Evolutionary conservation across 2,329 filamentous ascomycete species (phyloP).

Genomic region (Coniochaeta prunicola): DNA sequence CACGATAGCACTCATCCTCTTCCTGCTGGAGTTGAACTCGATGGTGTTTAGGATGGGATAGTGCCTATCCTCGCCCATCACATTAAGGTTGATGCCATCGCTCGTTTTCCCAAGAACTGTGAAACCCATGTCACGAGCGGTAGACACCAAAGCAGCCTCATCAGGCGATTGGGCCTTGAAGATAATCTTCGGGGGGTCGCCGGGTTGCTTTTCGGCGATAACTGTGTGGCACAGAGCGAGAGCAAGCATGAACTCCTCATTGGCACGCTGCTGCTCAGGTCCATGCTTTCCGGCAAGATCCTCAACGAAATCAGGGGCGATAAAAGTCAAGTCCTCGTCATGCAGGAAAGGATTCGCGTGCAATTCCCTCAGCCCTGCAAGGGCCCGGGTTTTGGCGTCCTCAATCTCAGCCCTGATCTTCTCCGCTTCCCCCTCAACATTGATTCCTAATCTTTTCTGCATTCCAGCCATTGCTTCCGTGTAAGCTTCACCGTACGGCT

Average conservation of each 20-base stretch:
- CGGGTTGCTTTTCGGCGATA: slow-evolving; percentile 80
- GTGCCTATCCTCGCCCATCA: slow-evolving; percentile 76
- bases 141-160: slow-evolving; percentile 88
- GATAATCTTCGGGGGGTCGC: slow-evolving; percentile 83
- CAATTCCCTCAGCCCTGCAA: slow-evolving; percentile 65
- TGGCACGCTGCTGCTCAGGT: slow-evolving; percentile 66
- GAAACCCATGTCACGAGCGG: slow-evolving; percentile 91
- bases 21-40: slow-evolving; percentile 94
- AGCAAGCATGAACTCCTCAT: slow-evolving; percentile 87
- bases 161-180: slow-evolving; percentile 98
- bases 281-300: slow-evolving; percentile 76
- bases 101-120: slow-evolving; percentile 76
- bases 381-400: slow-evolving; percentile 63
- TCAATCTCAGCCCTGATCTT: slow-evolving; percentile 72
- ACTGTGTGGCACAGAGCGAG: slow-evolving; percentile 96
- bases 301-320: slow-evolving; percentile 81
- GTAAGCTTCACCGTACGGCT: slow-evolving; percentile 93
- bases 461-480: slow-evolving; percentile 95
- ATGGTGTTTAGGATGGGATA: slow-evolving; percentile 90
- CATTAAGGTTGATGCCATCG: slow-evolving; percentile 78
- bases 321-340: slow-evolving; percentile 84
- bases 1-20: slow-evolving; percentile 96
- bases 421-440: slow-evolving; percentile 74
- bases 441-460: slow-evolving; percentile 82
- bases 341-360: slow-evolving; percentile 87